Evolutionary conservation across 164 flowering plant genomes (phyloP).

Genomic region (Kalanchoe fedtschenkoi): DNA sequence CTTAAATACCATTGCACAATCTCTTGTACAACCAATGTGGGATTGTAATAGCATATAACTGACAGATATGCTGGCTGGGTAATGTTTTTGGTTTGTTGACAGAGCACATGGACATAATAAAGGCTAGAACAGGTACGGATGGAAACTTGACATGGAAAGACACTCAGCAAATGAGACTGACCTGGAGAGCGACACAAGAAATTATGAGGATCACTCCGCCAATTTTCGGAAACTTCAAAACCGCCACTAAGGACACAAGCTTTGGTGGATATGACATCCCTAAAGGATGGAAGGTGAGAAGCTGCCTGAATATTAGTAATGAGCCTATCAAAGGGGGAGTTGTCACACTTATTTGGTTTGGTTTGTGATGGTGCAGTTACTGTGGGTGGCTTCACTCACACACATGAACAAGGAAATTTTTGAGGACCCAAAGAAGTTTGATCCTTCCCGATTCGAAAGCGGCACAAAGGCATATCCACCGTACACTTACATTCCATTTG

Average conservation of each 20-base stretch:
- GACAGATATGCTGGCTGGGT: not conserved
- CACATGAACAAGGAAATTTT: constrained; percentile 18
- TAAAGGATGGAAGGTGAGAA: constrained; percentile 27
- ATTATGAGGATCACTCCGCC: constrained; percentile 22
- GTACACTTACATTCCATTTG: constrained; percentile 22
- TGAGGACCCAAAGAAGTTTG: constrained; percentile 20
- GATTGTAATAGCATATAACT: not conserved
- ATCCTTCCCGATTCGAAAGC: constrained; percentile 22
- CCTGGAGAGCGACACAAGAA: constrained; percentile 24
- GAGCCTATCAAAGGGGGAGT: no score
- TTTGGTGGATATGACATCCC: constrained; percentile 24
- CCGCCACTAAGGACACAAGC: constrained; percentile 12
- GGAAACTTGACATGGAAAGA: constrained; percentile 19
- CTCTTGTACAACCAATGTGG: no score
- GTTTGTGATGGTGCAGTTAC: constrained; percentile 8
- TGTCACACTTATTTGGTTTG: not conserved
- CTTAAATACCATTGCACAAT: no score
- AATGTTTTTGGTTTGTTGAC: not conserved
- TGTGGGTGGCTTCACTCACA: constrained; percentile 17
- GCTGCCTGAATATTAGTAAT: not conserved
- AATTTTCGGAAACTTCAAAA: constrained; percentile 12
- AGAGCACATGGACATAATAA: constrained; percentile 19
- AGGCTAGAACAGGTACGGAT: constrained; percentile 6
- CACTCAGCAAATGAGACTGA: constrained; percentile 18
- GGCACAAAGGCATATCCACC: constrained; percentile 15